A percentile compares a stretch with the other conserved stretches of the same genome.
Evolutionary conservation across 371 early-diverging fungal genomes (phyloP).

Genomic region (Lichtheimia ornata): DNA sequence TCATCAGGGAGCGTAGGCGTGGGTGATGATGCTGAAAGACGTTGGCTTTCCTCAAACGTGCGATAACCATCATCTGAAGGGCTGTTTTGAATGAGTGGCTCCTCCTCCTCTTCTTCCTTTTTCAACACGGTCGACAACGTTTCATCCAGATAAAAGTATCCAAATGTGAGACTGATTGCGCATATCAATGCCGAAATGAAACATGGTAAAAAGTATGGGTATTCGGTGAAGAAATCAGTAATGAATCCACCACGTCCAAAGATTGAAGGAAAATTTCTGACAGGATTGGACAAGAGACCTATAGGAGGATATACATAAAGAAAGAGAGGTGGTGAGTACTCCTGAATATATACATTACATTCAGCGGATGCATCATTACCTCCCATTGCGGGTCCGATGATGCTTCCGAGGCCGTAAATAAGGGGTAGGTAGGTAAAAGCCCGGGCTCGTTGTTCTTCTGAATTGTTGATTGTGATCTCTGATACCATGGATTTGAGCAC

Average conservation of each 20-base stretch:
- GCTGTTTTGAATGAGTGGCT: not conserved
- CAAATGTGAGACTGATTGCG: constrained; percentile 64
- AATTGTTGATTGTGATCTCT: constrained; percentile 69
- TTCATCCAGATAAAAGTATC: constrained; percentile 75
- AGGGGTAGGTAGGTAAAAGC: constrained; percentile 61
- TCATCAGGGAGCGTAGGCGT: not conserved
- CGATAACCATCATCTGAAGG: not conserved
- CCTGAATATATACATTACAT: constrained; percentile 25
- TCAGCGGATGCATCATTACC: constrained; percentile 28
- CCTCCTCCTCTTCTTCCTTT: constrained; percentile 7
- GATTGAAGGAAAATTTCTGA: constrained; percentile 58
- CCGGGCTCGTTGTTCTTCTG: constrained; percentile 42
- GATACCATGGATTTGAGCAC: constrained; percentile 87
- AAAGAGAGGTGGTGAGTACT: not conserved
- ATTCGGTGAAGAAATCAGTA: constrained; percentile 59
- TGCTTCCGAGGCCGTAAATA: constrained; percentile 54
- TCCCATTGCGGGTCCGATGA: constrained; percentile 78
- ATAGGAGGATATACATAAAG: not conserved
- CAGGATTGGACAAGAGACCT: constrained; percentile 73
- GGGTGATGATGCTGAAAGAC: not conserved
- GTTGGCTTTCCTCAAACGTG: constrained; percentile 6
- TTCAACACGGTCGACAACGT: constrained; percentile 34
- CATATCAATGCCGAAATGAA: constrained; percentile 65
- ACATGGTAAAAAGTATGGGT: constrained; percentile 89
- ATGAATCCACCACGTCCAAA: constrained; percentile 58